Evolutionary conservation across 345 rosid species (phyloP).

Genomic region (Triadica sebifera): DNA sequence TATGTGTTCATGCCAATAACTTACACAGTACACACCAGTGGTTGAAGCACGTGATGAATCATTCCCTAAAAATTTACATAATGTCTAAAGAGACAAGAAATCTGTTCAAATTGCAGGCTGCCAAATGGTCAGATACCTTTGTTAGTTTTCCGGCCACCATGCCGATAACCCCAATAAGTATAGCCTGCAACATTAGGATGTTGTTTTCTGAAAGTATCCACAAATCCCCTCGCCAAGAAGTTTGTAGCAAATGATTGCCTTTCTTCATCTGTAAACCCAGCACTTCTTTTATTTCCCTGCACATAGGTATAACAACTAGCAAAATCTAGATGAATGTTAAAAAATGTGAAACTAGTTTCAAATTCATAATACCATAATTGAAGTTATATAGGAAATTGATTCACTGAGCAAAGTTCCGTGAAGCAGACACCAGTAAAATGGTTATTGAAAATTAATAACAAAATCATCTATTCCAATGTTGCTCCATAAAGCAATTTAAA

Average conservation of each 20-base stretch:
- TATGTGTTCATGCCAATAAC: too few species aligned
- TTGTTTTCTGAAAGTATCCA: conserved; percentile 89
- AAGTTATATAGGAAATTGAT: background rate
- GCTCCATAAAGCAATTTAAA: background rate
- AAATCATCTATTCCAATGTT: background rate
- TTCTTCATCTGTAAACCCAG: conserved; percentile 87
- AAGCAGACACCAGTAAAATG: background rate
- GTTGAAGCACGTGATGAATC: too few species aligned
- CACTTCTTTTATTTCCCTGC: conserved; percentile 93
- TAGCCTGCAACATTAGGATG: conserved; percentile 85
- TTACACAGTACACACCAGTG: too few species aligned
- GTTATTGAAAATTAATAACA: background rate
- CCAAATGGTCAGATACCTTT: conserved; percentile 43
- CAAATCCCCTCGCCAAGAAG: conserved; percentile 75
- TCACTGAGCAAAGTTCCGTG: background rate
- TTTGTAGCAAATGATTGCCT: conserved; percentile 69
- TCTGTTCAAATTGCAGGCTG: background rate
- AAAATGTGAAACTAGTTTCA: background rate
- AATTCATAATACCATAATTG: background rate
- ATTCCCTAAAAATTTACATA: background rate
- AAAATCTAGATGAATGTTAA: background rate
- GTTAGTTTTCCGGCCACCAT: conserved; percentile 75
- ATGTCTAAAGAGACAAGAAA: background rate
- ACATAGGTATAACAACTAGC: conserved; percentile 3
- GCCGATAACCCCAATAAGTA: conserved; percentile 94